phyloP scores from a whole-genome alignment of 345 rosid genomes.

The Eucalyptus rudis region DNA sequence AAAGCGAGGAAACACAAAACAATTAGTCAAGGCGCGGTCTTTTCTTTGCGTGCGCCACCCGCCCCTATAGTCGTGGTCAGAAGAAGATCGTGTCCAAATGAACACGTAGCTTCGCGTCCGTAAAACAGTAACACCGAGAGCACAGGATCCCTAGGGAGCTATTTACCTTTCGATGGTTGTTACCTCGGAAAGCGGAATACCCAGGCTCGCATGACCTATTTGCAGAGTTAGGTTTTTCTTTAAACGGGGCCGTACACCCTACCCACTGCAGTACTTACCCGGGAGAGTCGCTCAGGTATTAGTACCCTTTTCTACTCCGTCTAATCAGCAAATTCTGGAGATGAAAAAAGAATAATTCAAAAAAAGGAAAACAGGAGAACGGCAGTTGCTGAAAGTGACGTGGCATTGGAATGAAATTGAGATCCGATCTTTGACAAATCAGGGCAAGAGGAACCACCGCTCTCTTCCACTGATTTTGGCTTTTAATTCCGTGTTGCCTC shows the following conservation, averaged over 20 bases:
- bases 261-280: not conserved
- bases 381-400: not conserved
- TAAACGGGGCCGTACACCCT: not conserved
- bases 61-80: not conserved
- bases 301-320: not conserved
- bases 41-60: not conserved
- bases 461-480: not conserved
- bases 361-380: not conserved
- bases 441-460: not conserved
- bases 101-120: not conserved
- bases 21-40: not conserved
- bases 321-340: not conserved
- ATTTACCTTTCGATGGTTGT: not conserved
- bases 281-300: not conserved
- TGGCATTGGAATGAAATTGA: not conserved
- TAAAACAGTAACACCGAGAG: not conserved
- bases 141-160: not conserved
- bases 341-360: not conserved
- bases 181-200: not conserved
- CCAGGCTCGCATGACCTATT: not conserved
- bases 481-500: not conserved
- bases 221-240: not conserved
- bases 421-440: not conserved
- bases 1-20: not conserved
- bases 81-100: not conserved